Conservation (phyloP, 2,329 filamentous ascomycete genomes). For the Colletotrichum salicis region DNA sequence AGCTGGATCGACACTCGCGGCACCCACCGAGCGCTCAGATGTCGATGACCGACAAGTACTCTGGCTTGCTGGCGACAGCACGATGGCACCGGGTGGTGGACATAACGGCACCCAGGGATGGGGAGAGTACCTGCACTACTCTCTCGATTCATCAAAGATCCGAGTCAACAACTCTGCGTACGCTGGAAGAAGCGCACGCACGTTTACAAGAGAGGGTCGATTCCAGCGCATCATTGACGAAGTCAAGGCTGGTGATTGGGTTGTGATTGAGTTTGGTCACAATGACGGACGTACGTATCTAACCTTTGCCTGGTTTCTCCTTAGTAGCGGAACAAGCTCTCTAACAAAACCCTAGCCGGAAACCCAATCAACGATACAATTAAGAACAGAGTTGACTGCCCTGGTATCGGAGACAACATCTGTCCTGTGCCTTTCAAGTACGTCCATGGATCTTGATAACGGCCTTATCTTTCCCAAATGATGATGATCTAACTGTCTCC, state of each 20-base stretch:
- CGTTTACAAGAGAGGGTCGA: slow-evolving; percentile 72
- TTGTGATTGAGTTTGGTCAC: slow-evolving; percentile 78
- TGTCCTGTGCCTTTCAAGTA: slow-evolving; percentile 60
- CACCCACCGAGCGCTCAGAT: slow-evolving; percentile 4
- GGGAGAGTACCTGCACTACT: slow-evolving; percentile 69
- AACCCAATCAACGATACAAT: slow-evolving; percentile 55
- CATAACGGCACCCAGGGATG: slow-evolving; percentile 64
- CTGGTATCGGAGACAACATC: slow-evolving; percentile 63
- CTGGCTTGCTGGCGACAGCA: slow-evolving; percentile 71
- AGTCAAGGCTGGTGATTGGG: slow-evolving; percentile 69
- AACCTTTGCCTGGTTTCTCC: neutral
- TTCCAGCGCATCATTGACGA: slow-evolving; percentile 66
- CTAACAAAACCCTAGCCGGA: neutral
- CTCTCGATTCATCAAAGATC: slow-evolving; percentile 42
- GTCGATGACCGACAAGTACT: slow-evolving; percentile 47
- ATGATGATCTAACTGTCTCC: neutral
- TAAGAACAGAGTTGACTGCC: slow-evolving; percentile 71
- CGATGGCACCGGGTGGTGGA: slow-evolving; percentile 61
- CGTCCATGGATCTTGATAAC: accelerated
- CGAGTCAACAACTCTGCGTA: slow-evolving; percentile 71
- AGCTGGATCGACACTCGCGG: neutral
- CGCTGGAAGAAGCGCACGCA: slow-evolving; percentile 74
- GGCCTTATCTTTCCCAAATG: too few species aligned
- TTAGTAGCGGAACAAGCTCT: neutral
- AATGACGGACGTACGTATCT: slow-evolving; percentile 70